Evolutionary conservation across 768 basidiomycete species (phyloP), one percentile per base, ranked within the genome.

Genomic region (Chalciporus piperatus): DNA sequence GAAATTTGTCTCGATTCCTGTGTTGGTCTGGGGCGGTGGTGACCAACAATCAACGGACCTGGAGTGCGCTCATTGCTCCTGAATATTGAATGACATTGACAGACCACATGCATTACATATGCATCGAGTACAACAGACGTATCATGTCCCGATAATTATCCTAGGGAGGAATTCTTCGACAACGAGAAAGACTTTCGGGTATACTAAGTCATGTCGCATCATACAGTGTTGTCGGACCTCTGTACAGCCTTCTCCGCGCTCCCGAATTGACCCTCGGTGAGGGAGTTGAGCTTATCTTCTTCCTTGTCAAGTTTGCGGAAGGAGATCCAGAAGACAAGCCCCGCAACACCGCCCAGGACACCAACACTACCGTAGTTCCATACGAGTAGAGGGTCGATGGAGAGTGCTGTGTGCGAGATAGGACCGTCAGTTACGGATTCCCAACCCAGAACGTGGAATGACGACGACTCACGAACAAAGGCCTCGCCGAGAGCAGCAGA

Each of bases 351-450:
- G 3, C 83, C 78, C 13, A 89, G 67, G 23, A 78, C 75, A 37
- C 59, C 84, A 76, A 85, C 77, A 19, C 76, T 65, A 38, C 72
- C 74, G 60, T 90, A 90, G 69, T 87, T 87, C 87, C 87, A 87
- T 7, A 89, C 80, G 12, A 92, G 75, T 20, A 87, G 66, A 14
- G 86, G 89, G 64, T 92, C 88, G 9, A 70, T 70, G 16, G 86
- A 83, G 38, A 92, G 73, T 4, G 84, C 80, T 80, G 25, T 54
- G 45, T 9, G 11, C 9, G 17, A 45, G 28, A 35, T 22, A 3
- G 63, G 38, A 22, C 22, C 22, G 22, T 22, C 22, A 22, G 22
- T 22, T 22, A 11, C 44, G n/a, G 20, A 4, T 17, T 4, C 1
- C 19, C 20, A 13, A 17, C 13, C 14, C 19, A 41, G 11, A 2